A percentile compares a stretch with the other conserved stretches of the same genome.
Evolutionary conservation across 352 stramenopile species (phyloP).

Genomic region (Globisporangium spiculum): DNA sequence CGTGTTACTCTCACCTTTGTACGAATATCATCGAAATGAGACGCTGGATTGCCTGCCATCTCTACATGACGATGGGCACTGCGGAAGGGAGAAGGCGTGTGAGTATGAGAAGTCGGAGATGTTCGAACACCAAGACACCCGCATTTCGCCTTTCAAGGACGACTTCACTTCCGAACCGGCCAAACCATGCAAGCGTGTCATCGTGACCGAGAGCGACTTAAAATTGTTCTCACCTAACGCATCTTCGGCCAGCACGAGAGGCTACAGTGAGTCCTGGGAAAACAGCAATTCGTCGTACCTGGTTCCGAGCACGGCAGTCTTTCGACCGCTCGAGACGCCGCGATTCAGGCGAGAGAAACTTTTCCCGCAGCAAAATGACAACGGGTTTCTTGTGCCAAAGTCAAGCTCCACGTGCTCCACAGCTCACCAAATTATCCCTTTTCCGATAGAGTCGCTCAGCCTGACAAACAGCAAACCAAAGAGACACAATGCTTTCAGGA

Average conservation of each 20-base stretch:
- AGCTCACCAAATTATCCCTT: conserved; percentile 18
- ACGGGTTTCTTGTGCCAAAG: conserved; percentile 6
- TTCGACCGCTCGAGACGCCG: background rate
- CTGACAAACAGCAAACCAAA: conserved; percentile 6
- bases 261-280: conserved; percentile 7
- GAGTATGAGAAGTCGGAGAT: conserved; percentile 9
- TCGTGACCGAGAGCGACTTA: conserved; percentile 47
- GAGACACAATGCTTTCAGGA: conserved; percentile 1
- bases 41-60: conserved; percentile 8
- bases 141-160: conserved; percentile 14
- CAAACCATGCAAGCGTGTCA: conserved; percentile 40
- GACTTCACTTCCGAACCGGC: conserved; percentile 31
- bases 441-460: conserved; percentile 13
- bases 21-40: conserved; percentile 9
- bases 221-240: conserved; percentile 19
- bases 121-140: background rate
- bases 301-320: background rate
- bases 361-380: conserved; percentile 18
- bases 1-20: background rate
- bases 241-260: background rate
- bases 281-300: background rate
- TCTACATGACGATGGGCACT: conserved; percentile 18
- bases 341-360: conserved; percentile 22
- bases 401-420: conserved; percentile 3
- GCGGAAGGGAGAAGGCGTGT: background rate